Conservation (phyloP, 768 basidiomycete genomes). For the Lyophyllum shimeji region DNA sequence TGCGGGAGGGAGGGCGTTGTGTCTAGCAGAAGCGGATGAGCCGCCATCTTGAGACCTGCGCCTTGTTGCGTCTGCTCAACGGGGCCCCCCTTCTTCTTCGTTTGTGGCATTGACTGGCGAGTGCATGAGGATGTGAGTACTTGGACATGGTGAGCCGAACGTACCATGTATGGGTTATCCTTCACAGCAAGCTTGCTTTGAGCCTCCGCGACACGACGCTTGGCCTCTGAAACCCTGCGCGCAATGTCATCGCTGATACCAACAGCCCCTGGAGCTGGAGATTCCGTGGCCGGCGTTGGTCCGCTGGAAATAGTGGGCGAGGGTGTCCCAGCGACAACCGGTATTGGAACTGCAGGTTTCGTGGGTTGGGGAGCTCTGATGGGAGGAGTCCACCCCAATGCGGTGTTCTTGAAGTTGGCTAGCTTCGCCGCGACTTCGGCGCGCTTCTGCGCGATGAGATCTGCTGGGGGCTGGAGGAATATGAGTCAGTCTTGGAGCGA, state of each 20-base stretch:
- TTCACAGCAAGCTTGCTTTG: slow-evolving; percentile 73
- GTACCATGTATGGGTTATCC: slow-evolving; percentile 87
- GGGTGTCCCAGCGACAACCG: slow-evolving; percentile 27
- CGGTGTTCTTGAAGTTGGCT: slow-evolving; percentile 64
- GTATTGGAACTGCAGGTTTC: slow-evolving; percentile 31
- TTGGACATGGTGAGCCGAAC: slow-evolving; percentile 18
- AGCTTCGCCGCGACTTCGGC: slow-evolving; percentile 86
- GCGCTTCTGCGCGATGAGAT: slow-evolving; percentile 78
- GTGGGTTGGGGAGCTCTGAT: slow-evolving; percentile 43
- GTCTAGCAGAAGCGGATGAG: slow-evolving; percentile 83
- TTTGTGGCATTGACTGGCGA: slow-evolving; percentile 50
- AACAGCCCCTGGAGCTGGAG: slow-evolving; percentile 30
- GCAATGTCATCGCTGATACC: slow-evolving; percentile 61
- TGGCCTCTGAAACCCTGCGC: slow-evolving; percentile 80
- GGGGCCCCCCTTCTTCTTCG: slow-evolving; percentile 53
- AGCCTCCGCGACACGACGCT: slow-evolving; percentile 79
- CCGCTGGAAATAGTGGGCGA: slow-evolving; percentile 36
- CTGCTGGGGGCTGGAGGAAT: slow-evolving; percentile 31
- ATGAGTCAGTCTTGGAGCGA: background rate
- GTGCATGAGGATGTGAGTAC: background rate
- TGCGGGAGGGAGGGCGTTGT: slow-evolving; percentile 55
- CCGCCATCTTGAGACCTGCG: slow-evolving; percentile 86
- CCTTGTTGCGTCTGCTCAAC: slow-evolving; percentile 72
- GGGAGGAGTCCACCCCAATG: slow-evolving; percentile 28
- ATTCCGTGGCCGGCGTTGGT: slow-evolving; percentile 42